Evolutionary conservation across 2,329 filamentous ascomycete species (phyloP).

Genomic region (Waltergamsia citrina): DNA sequence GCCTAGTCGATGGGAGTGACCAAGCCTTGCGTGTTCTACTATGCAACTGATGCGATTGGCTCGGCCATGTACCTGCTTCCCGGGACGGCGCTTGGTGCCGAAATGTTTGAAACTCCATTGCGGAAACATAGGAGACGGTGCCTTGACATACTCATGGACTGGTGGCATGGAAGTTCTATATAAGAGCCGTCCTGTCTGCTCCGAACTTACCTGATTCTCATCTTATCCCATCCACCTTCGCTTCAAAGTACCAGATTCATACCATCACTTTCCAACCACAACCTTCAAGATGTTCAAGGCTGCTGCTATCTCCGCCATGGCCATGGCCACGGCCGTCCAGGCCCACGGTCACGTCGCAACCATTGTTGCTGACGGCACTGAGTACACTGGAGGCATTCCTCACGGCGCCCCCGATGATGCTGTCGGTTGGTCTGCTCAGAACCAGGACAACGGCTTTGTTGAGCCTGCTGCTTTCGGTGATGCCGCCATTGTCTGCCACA

Average conservation of each 20-base stretch:
- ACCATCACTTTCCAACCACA: neutral
- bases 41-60: neutral
- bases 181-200: too few relatives aligned
- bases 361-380: constrained; percentile 14
- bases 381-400: constrained; percentile 20
- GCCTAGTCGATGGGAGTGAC: neutral
- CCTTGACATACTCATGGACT: too few relatives aligned
- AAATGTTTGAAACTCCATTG: neutral
- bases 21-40: neutral
- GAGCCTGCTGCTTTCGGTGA: constrained; percentile 26
- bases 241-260: neutral
- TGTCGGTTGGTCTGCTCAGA: constrained; percentile 22
- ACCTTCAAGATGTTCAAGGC: constrained; percentile 8
- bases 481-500: constrained; percentile 39
- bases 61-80: neutral
- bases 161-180: too few relatives aligned
- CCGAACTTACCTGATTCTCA: too few relatives aligned
- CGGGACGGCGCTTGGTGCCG: neutral
- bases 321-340: constrained; percentile 13
- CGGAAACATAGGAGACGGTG: too few relatives aligned
- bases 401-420: constrained; percentile 16
- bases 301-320: constrained; percentile 10
- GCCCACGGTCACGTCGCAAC: constrained; percentile 18
- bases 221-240: too few relatives aligned
- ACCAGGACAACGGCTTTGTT: constrained; percentile 34